Percentiles rank a stretch among this genome's conserved stretches.
Conservation (phyloP, 1,284 basidiomycete species). For the Sporisorium iseilematis-ciliati region DNA sequence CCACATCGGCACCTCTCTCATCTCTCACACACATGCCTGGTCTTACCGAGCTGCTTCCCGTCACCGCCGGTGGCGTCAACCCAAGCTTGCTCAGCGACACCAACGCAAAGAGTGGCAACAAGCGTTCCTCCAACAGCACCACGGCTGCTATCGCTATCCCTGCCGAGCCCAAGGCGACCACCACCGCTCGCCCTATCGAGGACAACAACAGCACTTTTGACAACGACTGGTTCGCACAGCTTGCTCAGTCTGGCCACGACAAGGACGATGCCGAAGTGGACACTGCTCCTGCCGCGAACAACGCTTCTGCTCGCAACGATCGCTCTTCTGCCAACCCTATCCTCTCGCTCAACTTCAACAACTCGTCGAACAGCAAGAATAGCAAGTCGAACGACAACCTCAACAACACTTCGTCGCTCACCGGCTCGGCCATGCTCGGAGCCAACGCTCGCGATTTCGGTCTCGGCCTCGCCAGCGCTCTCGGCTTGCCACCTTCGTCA, state of each 20-base stretch:
- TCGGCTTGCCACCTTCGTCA: slow-evolving; percentile 31
- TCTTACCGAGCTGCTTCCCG: slow-evolving; percentile 32
- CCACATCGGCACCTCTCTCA: slow-evolving; percentile 20
- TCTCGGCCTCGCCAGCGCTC: slow-evolving; percentile 34
- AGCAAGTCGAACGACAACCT: slow-evolving; percentile 11
- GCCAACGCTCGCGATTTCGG: slow-evolving; percentile 48
- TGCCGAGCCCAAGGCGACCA: slow-evolving; percentile 30
- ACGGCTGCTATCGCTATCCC: slow-evolving; percentile 25
- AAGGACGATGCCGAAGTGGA: slow-evolving; percentile 38
- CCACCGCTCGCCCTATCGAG: slow-evolving; percentile 33
- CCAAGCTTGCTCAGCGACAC: slow-evolving; percentile 40
- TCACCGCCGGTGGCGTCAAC: slow-evolving; percentile 35
- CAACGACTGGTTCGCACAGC: slow-evolving; percentile 54
- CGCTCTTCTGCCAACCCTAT: slow-evolving; percentile 39
- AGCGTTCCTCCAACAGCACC: slow-evolving; percentile 9
- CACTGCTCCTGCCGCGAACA: not conserved
- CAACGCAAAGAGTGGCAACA: slow-evolving; percentile 9
- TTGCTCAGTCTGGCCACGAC: slow-evolving; percentile 52
- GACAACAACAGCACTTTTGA: slow-evolving; percentile 47
- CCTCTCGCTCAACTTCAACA: slow-evolving; percentile 45
- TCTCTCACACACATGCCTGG: slow-evolving; percentile 30
- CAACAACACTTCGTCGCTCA: slow-evolving; percentile 22
- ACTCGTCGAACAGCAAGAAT: slow-evolving; percentile 19
- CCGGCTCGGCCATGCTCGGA: slow-evolving; percentile 55
- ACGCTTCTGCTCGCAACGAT: slow-evolving; percentile 10